These are phyloP conservation scores for Malassezia sp. DNA, from an alignment of 1,284 basidiomycete genomes.

Conservation along the genomic window DNA sequence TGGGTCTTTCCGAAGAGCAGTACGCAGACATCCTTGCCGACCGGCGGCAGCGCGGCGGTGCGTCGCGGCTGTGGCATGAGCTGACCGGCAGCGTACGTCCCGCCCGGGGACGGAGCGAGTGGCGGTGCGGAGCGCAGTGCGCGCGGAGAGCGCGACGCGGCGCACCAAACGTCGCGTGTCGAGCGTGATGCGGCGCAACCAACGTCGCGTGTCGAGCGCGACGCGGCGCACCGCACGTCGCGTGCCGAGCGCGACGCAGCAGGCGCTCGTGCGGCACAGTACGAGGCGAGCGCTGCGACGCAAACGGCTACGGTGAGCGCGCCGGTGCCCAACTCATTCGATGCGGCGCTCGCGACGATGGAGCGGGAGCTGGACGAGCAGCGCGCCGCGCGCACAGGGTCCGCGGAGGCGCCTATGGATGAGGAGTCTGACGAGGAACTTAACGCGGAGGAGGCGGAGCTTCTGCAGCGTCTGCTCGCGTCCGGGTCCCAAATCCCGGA, in stretches of 20 bases:
- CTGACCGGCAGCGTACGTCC: slow-evolving; percentile 5
- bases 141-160: too few relatives aligned
- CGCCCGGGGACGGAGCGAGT: neutral
- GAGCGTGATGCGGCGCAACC: too few relatives aligned
- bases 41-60: slow-evolving; percentile 9
- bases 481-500: slow-evolving; percentile 10
- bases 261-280: too few relatives aligned
- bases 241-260: neutral
- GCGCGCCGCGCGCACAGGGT: neutral
- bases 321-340: slow-evolving; percentile 1
- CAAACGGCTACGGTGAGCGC: neutral
- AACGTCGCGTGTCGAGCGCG: too few relatives aligned
- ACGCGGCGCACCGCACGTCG: neutral
- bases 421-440: slow-evolving; percentile 5
- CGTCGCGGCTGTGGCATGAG: neutral
- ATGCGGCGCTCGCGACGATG: slow-evolving; percentile 14
- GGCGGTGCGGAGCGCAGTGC: too few relatives aligned
- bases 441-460: slow-evolving; percentile 9
- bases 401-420: neutral
- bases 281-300: too few relatives aligned
- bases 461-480: slow-evolving; percentile 14
- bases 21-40: slow-evolving; percentile 11
- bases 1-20: slow-evolving; percentile 9
- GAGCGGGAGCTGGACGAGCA: slow-evolving; percentile 5
- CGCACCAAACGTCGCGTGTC: too few relatives aligned